Percentiles rank a stretch among this genome's conserved stretches.
Evolutionary conservation across 805 yeast species (phyloP).

Genomic region (Barnettozyma siamensis): DNA sequence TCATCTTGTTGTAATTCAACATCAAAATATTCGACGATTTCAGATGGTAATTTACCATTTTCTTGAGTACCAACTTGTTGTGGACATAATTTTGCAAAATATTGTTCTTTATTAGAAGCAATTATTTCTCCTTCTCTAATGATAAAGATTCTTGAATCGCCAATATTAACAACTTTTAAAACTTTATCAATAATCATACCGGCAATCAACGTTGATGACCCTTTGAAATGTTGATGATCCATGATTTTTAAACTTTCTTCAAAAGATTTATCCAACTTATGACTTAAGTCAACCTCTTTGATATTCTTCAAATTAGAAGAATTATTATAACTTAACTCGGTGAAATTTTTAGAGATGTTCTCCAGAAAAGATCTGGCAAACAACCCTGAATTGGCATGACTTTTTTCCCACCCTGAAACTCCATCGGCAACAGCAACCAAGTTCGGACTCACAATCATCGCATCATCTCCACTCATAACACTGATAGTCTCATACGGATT

Average conservation of each 20-base stretch:
- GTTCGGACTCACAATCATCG: slow-evolving; percentile 49
- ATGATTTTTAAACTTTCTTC: slow-evolving; percentile 44
- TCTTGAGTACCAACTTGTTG: slow-evolving; percentile 51
- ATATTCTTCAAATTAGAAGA: slow-evolving; percentile 33
- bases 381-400: slow-evolving; percentile 41
- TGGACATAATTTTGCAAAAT: slow-evolving; percentile 43
- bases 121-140: slow-evolving; percentile 41
- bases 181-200: slow-evolving; percentile 44
- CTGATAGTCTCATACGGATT: slow-evolving; percentile 47
- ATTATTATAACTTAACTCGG: slow-evolving; percentile 22
- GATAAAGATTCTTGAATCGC: slow-evolving; percentile 45
- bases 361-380: slow-evolving; percentile 51
- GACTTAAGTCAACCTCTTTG: slow-evolving; percentile 36
- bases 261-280: slow-evolving; percentile 41
- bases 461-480: slow-evolving; percentile 51
- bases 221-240: slow-evolving; percentile 42
- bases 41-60: slow-evolving; percentile 36
- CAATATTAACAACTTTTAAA: slow-evolving; percentile 44
- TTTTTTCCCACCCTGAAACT: slow-evolving; percentile 50
- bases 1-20: slow-evolving; percentile 37
- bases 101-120: slow-evolving; percentile 40
- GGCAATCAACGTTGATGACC: slow-evolving; percentile 44
- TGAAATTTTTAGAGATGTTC: slow-evolving; percentile 36
- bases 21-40: slow-evolving; percentile 41
- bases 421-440: slow-evolving; percentile 53